Percentiles rank a stretch among this genome's conserved stretches.
Evolutionary conservation across 345 rosid species (phyloP).

Genomic region (Brassica cretica): DNA sequence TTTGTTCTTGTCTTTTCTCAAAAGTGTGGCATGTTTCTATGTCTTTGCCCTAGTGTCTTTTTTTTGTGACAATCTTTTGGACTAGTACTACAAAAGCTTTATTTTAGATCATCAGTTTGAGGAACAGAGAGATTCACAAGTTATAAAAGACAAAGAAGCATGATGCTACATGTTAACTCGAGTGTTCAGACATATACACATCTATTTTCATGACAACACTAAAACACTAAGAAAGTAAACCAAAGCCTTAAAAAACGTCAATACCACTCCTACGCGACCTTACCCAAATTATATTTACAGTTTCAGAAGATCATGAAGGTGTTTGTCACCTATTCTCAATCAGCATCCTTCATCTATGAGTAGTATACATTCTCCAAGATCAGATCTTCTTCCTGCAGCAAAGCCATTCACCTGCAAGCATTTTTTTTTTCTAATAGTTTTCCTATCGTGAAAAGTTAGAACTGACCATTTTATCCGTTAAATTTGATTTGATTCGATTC

Average conservation of each 20-base stretch:
- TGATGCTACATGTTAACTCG: conserved; percentile 1
- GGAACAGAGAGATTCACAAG: conserved; percentile 11
- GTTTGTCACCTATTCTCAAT: conserved; percentile 60
- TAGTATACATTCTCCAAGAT: conserved; percentile 77
- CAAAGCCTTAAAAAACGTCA: conserved; percentile 11
- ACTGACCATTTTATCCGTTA: too few relatives aligned
- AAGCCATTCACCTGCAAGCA: not conserved
- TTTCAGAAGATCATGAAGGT: conserved; percentile 15
- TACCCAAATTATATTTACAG: conserved; percentile 9
- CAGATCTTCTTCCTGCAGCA: conserved; percentile 73
- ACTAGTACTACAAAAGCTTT: conserved; percentile 7
- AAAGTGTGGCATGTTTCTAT: not conserved
- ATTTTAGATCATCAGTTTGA: not conserved
- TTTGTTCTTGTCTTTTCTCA: conserved; percentile 4
- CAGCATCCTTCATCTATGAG: conserved; percentile 92
- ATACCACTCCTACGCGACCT: conserved; percentile 41
- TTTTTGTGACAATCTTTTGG: conserved; percentile 13
- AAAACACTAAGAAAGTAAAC: not conserved
- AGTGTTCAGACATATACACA: not conserved
- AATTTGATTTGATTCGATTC: too few relatives aligned
- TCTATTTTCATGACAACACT: not conserved
- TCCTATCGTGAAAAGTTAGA: too few relatives aligned
- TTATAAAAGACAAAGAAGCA: not conserved
- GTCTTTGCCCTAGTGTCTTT: conserved; percentile 6
- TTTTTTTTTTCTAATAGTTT: too few relatives aligned